A percentile compares a stretch with the other conserved stretches of the same genome.
Evolutionary conservation across 2,329 filamentous ascomycete genomes (phyloP).

Genomic region (Ustilaginoidea virens): DNA sequence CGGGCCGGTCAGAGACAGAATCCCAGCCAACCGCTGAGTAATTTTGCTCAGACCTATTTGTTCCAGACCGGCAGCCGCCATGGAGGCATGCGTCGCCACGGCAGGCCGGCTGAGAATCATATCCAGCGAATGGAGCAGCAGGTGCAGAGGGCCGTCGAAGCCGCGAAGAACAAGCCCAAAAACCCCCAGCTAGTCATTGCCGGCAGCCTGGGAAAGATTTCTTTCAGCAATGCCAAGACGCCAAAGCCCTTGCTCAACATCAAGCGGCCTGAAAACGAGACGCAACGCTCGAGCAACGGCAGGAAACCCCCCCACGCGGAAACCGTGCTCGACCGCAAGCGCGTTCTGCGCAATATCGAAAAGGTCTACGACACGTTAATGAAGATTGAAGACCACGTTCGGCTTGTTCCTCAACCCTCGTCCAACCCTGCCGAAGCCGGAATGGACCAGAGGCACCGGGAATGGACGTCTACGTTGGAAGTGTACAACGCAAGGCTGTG

Average conservation of each 20-base stretch:
- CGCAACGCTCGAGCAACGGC: slow-evolving; percentile 33
- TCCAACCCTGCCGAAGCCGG: slow-evolving; percentile 45
- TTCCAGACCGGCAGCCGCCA: slow-evolving; percentile 85
- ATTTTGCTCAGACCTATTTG: slow-evolving; percentile 94
- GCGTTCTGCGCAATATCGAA: slow-evolving; percentile 74
- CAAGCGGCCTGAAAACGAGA: slow-evolving; percentile 64
- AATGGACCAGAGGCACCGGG: slow-evolving; percentile 56
- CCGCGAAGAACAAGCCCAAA: slow-evolving; percentile 93
- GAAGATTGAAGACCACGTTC: slow-evolving; percentile 86
- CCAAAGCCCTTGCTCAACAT: slow-evolving; percentile 91
- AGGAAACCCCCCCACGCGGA: slow-evolving; percentile 22
- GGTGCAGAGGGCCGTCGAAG: slow-evolving; percentile 91
- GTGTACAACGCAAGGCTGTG: slow-evolving; percentile 69
- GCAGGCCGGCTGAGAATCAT: slow-evolving; percentile 82
- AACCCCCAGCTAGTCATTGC: slow-evolving; percentile 95
- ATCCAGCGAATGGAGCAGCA: slow-evolving; percentile 99
- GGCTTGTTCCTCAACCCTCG: slow-evolving; percentile 52
- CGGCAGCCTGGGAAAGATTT: slow-evolving; percentile 92
- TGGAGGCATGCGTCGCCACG: slow-evolving; percentile 57
- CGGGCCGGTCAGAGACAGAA: slow-evolving; percentile 79
- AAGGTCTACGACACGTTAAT: slow-evolving; percentile 77
- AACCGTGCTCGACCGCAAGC: slow-evolving; percentile 61
- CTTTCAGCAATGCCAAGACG: slow-evolving; percentile 97
- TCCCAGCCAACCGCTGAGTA: slow-evolving; percentile 81
- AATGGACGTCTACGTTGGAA: slow-evolving; percentile 49